phyloP scores from a whole-genome alignment of 2,329 filamentous ascomycete genomes.

The Alternaria triticina region DNA sequence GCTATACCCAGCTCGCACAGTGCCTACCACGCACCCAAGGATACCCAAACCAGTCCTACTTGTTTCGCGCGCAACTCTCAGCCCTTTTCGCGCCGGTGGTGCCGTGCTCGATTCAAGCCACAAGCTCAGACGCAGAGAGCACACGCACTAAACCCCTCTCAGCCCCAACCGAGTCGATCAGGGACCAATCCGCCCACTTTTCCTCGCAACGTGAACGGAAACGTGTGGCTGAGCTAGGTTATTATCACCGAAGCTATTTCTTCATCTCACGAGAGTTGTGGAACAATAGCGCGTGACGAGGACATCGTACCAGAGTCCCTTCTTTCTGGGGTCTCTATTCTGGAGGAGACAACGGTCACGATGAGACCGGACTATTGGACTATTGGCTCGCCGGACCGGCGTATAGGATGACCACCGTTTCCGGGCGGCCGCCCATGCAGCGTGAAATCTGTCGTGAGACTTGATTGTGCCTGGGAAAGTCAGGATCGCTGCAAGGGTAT shows the following conservation, averaged over 20 bases:
- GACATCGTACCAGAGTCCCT: not conserved
- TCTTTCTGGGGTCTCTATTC: too few species aligned
- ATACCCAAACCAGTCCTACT: too few species aligned
- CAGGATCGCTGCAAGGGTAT: constrained; percentile 2
- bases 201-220: not conserved
- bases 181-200: not conserved
- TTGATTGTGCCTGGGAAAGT: constrained; percentile 2
- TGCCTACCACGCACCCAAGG: too few species aligned
- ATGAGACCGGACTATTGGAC: too few species aligned
- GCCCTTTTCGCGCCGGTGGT: too few species aligned
- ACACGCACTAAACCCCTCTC: not conserved
- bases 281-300: not conserved
- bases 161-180: not conserved
- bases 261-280: not conserved
- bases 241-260: not conserved
- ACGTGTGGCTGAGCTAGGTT: not conserved
- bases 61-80: not conserved
- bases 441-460: constrained; percentile 1
- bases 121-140: not conserved
- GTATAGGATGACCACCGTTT: not conserved
- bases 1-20: too few species aligned
- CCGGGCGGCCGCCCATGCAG: not conserved
- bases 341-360: too few species aligned
- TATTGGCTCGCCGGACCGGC: not conserved
- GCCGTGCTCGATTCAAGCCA: not conserved